Percentiles rank a stretch among this genome's conserved stretches.
These are phyloP conservation scores for Inga laurina DNA, from an alignment of 306 rosid genomes.

Conservation along the genomic window DNA sequence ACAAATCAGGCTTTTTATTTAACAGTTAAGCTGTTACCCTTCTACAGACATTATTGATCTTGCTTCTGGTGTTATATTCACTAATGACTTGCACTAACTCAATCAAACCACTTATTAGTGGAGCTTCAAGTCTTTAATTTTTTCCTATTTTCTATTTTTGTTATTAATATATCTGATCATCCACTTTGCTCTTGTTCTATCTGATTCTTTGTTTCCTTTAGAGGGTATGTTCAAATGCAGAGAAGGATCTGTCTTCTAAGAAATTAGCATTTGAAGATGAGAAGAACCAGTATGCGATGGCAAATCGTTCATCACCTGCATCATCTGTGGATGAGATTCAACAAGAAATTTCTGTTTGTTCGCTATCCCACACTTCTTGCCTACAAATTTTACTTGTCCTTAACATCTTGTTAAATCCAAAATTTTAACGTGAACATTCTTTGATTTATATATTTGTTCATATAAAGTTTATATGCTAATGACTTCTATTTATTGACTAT, in stretches of 20 bases:
- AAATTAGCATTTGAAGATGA: conserved; percentile 54
- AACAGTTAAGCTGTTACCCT: no score
- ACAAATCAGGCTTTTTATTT: no score
- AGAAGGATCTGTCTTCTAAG: conserved; percentile 47
- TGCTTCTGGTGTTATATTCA: not conserved
- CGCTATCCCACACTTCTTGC: conserved; percentile 15
- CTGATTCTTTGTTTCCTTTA: conserved; percentile 30
- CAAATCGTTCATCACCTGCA: conserved; percentile 49
- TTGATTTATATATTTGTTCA: not conserved
- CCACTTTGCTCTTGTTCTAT: conserved; percentile 23
- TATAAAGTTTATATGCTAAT: not conserved
- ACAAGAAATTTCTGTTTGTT: conserved; percentile 76
- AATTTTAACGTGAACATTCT: not conserved
- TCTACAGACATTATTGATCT: no score
- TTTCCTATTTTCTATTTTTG: not conserved
- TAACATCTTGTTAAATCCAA: not conserved
- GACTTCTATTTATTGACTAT: not conserved
- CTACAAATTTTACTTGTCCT: conserved; percentile 24
- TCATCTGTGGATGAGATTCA: conserved; percentile 72
- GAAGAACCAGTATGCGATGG: conserved; percentile 46
- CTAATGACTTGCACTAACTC: not conserved
- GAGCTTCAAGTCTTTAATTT: not conserved
- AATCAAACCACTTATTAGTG: not conserved
- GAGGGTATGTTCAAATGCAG: conserved; percentile 55
- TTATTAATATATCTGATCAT: not conserved